A percentile compares a stretch with the other conserved stretches of the same genome.
phyloP scores from a whole-genome alignment of 2,329 filamentous ascomycete species.

The Endoconidiophora polonica region DNA sequence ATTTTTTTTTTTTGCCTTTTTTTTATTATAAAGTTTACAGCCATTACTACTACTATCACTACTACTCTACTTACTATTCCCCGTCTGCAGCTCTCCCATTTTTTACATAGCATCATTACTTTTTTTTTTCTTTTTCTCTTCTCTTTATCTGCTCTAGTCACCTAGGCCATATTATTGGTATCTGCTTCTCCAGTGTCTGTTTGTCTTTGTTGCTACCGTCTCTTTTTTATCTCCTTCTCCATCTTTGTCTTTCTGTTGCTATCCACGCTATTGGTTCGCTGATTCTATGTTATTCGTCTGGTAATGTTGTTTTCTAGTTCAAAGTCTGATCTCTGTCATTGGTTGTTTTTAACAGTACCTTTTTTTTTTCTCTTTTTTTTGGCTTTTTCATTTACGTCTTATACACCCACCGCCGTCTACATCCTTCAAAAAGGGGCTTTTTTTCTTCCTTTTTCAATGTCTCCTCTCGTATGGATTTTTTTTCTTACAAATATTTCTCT shows the following conservation, averaged over 20 bases:
- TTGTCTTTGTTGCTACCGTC: neutral
- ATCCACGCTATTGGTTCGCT: too few species aligned
- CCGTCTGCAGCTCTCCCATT: neutral
- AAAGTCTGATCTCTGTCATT: neutral
- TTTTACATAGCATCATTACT: neutral
- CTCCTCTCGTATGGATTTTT: too few species aligned
- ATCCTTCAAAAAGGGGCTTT: too few species aligned
- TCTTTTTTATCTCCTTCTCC: neutral
- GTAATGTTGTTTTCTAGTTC: neutral
- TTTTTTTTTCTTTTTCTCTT: neutral
- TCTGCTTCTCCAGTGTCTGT: neutral
- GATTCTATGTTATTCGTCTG: neutral
- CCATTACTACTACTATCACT: neutral
- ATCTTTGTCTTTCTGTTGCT: too few species aligned
- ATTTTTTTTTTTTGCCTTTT: conserved; percentile 14
- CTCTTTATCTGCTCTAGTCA: neutral
- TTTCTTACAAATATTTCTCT: neutral
- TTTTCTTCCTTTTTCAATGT: too few species aligned
- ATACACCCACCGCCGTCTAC: too few species aligned
- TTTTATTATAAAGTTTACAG: conserved; percentile 14
- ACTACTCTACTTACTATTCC: neutral
- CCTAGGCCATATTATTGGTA: neutral
- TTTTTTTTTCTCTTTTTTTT: neutral
- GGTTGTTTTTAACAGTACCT: neutral
- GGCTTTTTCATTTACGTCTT: too few species aligned